These are phyloP conservation scores for Dioscorea zingiberensis DNA, from an alignment of 106 monocot species.

Conservation along the genomic window DNA sequence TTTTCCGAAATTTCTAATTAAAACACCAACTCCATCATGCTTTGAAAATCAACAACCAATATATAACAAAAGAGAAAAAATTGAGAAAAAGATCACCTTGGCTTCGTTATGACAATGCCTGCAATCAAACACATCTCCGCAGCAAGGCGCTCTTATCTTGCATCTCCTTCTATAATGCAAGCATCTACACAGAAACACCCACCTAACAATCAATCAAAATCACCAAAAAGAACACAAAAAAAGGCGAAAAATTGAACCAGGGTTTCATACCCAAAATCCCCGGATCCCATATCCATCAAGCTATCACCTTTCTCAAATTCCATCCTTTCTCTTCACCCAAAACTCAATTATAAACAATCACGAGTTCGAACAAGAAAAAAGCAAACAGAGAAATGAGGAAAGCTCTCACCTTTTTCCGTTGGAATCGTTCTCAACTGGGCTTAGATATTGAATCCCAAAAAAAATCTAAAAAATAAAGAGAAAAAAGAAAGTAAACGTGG, in stretches of 20 bases:
- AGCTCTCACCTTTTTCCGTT: too few species aligned
- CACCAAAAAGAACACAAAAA: not conserved
- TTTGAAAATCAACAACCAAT: not conserved
- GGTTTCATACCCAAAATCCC: conserved; percentile 4
- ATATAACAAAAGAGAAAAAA: too few species aligned
- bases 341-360: too few species aligned
- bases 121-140: conserved; percentile 71
- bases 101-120: conserved; percentile 91
- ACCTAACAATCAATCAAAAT: not conserved
- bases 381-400: too few species aligned
- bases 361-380: too few species aligned
- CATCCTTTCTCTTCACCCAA: too few species aligned
- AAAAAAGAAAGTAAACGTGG: too few species aligned
- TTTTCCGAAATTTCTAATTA: not conserved
- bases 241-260: not conserved
- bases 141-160: conserved; percentile 82
- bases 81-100: conserved; percentile 47
- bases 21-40: not conserved
- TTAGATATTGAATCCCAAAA: too few species aligned
- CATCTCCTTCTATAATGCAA: conserved; percentile 74
- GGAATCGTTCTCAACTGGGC: too few species aligned
- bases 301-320: not conserved
- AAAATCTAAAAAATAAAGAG: too few species aligned
- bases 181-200: conserved; percentile 33
- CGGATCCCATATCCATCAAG: conserved; percentile 3